Evolutionary conservation across 2,329 filamentous ascomycete genomes (phyloP), one percentile per base, ranked within the genome.

Genomic region (Cryphonectria japonica): DNA sequence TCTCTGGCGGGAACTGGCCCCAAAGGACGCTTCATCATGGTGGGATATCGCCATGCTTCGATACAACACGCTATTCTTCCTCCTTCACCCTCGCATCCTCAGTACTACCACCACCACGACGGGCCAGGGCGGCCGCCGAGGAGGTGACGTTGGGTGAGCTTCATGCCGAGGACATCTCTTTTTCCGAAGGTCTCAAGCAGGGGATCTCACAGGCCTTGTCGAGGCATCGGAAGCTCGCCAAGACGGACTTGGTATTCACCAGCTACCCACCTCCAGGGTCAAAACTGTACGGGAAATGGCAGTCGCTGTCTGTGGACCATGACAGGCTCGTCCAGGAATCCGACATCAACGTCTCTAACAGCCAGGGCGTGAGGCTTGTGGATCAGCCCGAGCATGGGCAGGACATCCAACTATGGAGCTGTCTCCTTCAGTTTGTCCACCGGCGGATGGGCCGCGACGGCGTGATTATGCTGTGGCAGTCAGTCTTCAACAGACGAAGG

Each of bases 351-450:
- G 69, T n/a, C 50, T 59, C 50, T 41, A 50, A 29, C 32, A 69
- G 22, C n/a, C 32, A 1, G 13, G 19, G 62, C 6, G 57, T 70
- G 43, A 73, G 75, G 11, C 71, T 76, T 3, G 74, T 80, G 26
- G 77, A 80, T 66, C 72, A 69, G 13, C 75, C 75, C 8, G 75
- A 75, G 22, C 73, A 79, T 61, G 73, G 72, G n/a, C 71, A 71
- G 60, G 78, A 80, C 65, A 71, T 79, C n/a, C 62, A 73, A 19
- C 74, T 80, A 7, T 80, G 79, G 79, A 72, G 74, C 29, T 78
- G 77, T 52, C 72, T 80, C 9, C 75, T 80, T 60, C 74, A 78
- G 66, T 79, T 78, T 73, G 75, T 76, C 9, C 73, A 77, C 46
- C 74, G 78, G 8, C 75, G 71, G 11, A 74, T 75, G 64, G 76